Evolutionary conservation across 2,329 filamentous ascomycete genomes (phyloP).

Genomic region (Emmonsiellopsis sp.): DNA sequence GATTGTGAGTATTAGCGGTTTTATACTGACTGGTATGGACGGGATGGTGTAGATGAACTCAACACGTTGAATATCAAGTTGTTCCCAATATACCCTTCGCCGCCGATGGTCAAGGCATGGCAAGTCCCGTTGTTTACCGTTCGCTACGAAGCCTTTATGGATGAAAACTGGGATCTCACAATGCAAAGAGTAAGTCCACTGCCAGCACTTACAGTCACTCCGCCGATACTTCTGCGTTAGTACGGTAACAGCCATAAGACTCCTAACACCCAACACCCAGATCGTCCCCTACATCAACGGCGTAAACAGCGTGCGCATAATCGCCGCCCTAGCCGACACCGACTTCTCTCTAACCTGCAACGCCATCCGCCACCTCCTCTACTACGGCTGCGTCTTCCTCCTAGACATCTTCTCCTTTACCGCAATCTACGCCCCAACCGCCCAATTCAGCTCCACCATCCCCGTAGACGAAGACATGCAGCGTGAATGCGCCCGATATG

Average conservation of each 20-base stretch:
- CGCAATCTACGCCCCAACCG: constrained; percentile 78
- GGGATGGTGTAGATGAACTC: constrained; percentile 60
- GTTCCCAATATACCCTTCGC: constrained; percentile 71
- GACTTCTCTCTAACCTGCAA: constrained; percentile 79
- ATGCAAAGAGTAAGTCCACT: constrained; percentile 37
- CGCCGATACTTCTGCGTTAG: no score
- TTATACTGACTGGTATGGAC: constrained; percentile 6
- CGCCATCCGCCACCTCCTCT: constrained; percentile 79
- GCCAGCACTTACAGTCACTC: constrained; percentile 3
- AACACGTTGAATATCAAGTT: constrained; percentile 96
- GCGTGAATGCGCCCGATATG: constrained; percentile 80
- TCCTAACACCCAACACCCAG: constrained; percentile 22
- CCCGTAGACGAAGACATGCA: constrained; percentile 68
- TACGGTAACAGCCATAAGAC: no score
- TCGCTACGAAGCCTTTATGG: constrained; percentile 42
- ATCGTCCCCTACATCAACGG: constrained; percentile 85
- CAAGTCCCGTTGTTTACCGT: constrained; percentile 76
- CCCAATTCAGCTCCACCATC: constrained; percentile 66
- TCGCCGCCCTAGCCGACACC: constrained; percentile 75
- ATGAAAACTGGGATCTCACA: constrained; percentile 47
- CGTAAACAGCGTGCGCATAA: constrained; percentile 77
- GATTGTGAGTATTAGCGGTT: no score
- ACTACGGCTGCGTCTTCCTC: constrained; percentile 83
- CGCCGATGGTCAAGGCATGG: constrained; percentile 72
- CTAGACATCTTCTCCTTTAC: constrained; percentile 93